phyloP scores from a whole-genome alignment of 192 early-diverging fungal species.

The Coemansia reversa region DNA sequence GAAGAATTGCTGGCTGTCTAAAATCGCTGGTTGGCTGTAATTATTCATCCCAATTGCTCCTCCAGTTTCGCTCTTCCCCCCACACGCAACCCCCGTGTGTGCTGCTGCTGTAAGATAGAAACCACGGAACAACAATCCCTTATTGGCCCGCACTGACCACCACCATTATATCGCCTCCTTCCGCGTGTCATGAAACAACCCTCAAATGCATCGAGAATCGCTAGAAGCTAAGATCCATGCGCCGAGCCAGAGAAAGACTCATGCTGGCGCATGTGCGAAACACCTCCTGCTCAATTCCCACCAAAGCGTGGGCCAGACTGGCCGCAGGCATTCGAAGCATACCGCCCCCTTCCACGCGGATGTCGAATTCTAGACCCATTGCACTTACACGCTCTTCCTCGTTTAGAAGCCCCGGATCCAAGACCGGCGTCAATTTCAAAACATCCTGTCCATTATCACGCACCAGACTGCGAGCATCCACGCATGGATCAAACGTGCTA shows the following conservation, averaged over 20 bases:
- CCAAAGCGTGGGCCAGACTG: constrained; percentile 10
- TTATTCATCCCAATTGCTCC: neutral
- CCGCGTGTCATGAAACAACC: neutral
- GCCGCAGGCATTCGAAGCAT: neutral
- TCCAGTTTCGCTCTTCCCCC: neutral
- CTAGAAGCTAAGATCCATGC: constrained; percentile 11
- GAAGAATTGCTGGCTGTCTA: neutral
- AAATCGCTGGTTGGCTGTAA: neutral
- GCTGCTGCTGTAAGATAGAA: neutral
- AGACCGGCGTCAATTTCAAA: constrained; percentile 10
- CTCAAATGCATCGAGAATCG: neutral
- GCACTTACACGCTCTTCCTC: constrained; percentile 2
- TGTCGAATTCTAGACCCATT: constrained; percentile 9
- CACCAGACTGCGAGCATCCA: constrained; percentile 15
- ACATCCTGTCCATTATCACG: constrained; percentile 11
- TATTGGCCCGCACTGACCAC: neutral
- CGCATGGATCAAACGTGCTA: constrained; percentile 35
- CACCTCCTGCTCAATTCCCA: constrained; percentile 11
- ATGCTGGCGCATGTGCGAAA: constrained; percentile 26
- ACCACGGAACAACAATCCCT: neutral
- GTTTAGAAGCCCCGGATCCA: constrained; percentile 8
- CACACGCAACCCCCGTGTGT: neutral
- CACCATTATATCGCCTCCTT: too few species aligned
- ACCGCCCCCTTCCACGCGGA: neutral
- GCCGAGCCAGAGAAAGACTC: constrained; percentile 18